Base-by-base conservation (phyloP, 139 green algal species). In the Eudorina sp. region DNA sequence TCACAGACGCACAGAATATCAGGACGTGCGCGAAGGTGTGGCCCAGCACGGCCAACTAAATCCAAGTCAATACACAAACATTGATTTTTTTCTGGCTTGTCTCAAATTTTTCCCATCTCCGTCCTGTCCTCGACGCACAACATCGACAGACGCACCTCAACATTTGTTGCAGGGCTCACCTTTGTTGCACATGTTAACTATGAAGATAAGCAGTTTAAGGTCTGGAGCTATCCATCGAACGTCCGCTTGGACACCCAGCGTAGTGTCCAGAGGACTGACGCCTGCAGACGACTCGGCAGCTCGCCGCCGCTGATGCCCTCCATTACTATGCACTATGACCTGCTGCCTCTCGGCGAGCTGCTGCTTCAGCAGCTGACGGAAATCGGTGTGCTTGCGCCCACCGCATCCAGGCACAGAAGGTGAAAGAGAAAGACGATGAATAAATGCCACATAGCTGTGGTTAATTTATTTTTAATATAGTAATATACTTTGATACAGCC, bases 151-250 rank as follows among this genome's bases (percentile, higher is more conserved):
- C 77, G 3, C 45, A 85, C 78, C 38, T 74, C 25, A 4, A n/a
- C 55, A 46, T 7, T 74, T n/a, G 78, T 43, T 8, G 58, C 80
- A 3, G 43, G 16, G n/a, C 80, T 60, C 58, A 7, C 80, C 80
- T 43, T 86, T 86, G 36, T 62, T 48, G 43, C 80, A 86, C 80
- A 86, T 86, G 29, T 86, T 45, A 1, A 76, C n/a, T 13, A 86
- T 86, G 41, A 86, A 76, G 2, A 86, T 36, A 16, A 86, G 13
- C 7, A 62, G 2, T 46, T 46, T 45, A 4, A 76, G 40, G 3
- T 27, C 21, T 40, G 80, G 80, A 19, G 80, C 80, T 13, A 25
- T 62, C 80, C 80, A 86, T 9, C 80, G 41, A 0, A 86, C 11
- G 51, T 83, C 75, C 5, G 31, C 23, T 9, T 48, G 75, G 31